Conservation (phyloP, 257 asterid genomes). For the Solanum virginianum region DNA sequence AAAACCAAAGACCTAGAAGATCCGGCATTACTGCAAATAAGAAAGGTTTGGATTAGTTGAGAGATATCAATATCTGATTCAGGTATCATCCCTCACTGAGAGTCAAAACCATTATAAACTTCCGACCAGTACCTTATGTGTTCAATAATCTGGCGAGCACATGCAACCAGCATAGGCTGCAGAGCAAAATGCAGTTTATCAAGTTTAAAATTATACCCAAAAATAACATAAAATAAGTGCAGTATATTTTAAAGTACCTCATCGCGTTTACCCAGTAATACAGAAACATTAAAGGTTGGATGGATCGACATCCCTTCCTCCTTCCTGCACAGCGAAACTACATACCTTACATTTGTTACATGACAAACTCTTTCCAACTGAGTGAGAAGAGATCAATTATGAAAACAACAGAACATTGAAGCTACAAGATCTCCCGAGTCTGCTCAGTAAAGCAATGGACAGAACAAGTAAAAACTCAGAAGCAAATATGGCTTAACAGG, state of each 20-base stretch:
- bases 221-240: background rate
- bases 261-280: constrained; percentile 74
- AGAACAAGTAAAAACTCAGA: background rate
- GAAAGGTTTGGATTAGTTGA: background rate
- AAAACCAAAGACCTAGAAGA: constrained; percentile 64
- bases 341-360: background rate
- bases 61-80: background rate
- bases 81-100: background rate
- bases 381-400: background rate
- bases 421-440: background rate
- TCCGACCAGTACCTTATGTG: constrained; percentile 50
- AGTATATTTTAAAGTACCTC: constrained; percentile 35
- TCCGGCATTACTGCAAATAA: constrained; percentile 49
- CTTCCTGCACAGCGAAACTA: constrained; percentile 43
- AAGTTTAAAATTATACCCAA: background rate
- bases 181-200: constrained; percentile 4
- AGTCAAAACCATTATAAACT: background rate
- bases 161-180: constrained; percentile 83
- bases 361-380: background rate
- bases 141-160: constrained; percentile 83
- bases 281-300: constrained; percentile 58
- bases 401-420: background rate
- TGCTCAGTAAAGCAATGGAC: background rate
- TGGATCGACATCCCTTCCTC: constrained; percentile 69
- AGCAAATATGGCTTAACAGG: background rate